Base-by-base conservation (phyloP, 2,329 filamentous ascomycete species). In the Fusarium nematophilum region DNA sequence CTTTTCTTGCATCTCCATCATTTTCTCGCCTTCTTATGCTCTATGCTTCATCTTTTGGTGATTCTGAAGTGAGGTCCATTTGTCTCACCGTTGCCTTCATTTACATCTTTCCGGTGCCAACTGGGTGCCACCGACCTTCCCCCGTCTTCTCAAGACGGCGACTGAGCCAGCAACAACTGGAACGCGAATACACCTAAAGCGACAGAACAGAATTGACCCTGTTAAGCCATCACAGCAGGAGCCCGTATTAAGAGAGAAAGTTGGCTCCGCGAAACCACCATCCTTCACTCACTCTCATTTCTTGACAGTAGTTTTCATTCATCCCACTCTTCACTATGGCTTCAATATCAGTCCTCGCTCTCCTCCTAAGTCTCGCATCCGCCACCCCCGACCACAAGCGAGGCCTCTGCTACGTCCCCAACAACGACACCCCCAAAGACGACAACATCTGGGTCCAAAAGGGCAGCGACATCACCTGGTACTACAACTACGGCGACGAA, bases 401-500 rank as follows among this genome's bases (percentile, higher is more conserved):
- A 64, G 91, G 91, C 23, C 87, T 95, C 46, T 83, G 87, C 68
- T 90, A 88, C 73, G 84, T 90, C 14, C 82, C 85, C 6, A 84
- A 86, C 55, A 60, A 75, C 5, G 71, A 83, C 1, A 76, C 81
- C 52, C 80, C 85, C 1, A 55, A 78, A 13, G 91, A 94, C 75
- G 86, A 92, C 75, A 72, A 80, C 39, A 79, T 90, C 66, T 93
- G 90, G 89, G 76, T 80, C 9, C 72, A 79, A 36, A 46, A 77
- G 6, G 80, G 79, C 30, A 85, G 83, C 14, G 83, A 86, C 34
- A 75, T 94, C 50, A 89, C 86, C 3, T 95, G 91, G 91, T 95
- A 95, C 80, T 95, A 94, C 82, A 94, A 93, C 78, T 95, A 93
- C 74, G 75, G 77, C 21, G 69, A 79, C 15, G 70, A 73, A 4